phyloP scores from a whole-genome alignment of 2,329 filamentous ascomycete species.

The Davidsoniella virescens region DNA sequence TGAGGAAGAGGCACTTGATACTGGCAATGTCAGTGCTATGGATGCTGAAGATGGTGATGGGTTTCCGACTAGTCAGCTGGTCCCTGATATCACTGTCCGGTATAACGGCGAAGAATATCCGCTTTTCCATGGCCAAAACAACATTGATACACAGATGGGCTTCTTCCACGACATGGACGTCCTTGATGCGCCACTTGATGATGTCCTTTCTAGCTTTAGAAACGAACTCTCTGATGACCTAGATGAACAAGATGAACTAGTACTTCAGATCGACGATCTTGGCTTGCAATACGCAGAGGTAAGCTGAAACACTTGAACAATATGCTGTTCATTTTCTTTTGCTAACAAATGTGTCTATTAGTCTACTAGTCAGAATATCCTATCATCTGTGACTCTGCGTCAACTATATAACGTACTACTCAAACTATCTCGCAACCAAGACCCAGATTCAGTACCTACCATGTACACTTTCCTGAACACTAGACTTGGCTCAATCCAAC shows the following conservation, averaged over 20 bases:
- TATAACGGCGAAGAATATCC: conserved; percentile 30
- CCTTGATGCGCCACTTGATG: conserved; percentile 28
- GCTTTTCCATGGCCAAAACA: conserved; percentile 20
- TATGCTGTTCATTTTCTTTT: neutral
- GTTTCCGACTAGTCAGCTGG: conserved; percentile 4
- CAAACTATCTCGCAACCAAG: conserved; percentile 27
- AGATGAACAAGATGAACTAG: conserved; percentile 29
- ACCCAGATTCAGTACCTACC: conserved; percentile 23
- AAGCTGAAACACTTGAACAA: conserved; percentile 14
- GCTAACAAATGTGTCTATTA: conserved; percentile 12
- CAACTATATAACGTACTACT: conserved; percentile 29
- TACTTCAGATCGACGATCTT: conserved; percentile 35
- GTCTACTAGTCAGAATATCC: conserved; percentile 22
- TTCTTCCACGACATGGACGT: conserved; percentile 30
- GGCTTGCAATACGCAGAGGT: conserved; percentile 37
- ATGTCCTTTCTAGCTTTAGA: conserved; percentile 29
- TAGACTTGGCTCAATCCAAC: conserved; percentile 23
- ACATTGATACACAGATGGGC: conserved; percentile 20
- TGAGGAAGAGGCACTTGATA: conserved; percentile 14
- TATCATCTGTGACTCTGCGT: conserved; percentile 24
- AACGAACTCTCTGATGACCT: conserved; percentile 31
- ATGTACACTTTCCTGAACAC: conserved; percentile 29
- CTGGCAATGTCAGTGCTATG: conserved; percentile 6
- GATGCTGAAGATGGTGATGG: conserved; percentile 15
- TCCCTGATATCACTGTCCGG: conserved; percentile 25